These are phyloP conservation scores for Suhomyces maxii DNA, from an alignment of 1,139 yeast genomes.

Conservation along the genomic window DNA sequence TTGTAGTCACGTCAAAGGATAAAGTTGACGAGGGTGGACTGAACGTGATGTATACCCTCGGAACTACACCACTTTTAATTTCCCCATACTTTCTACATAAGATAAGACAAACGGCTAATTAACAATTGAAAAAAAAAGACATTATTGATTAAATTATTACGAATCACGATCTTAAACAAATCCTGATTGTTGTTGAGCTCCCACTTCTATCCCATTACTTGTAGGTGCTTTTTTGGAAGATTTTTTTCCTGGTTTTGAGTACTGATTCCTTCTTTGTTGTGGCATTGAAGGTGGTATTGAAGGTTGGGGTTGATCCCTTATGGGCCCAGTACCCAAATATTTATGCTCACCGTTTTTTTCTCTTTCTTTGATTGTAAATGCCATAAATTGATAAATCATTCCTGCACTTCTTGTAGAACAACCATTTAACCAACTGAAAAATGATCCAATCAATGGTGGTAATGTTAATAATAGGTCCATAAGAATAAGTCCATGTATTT, in stretches of 20 bases:
- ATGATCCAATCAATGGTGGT: conserved; percentile 75
- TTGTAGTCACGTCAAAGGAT: background rate
- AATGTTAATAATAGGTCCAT: conserved; percentile 72
- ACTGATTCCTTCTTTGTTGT: conserved; percentile 1
- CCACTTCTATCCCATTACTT: conserved; percentile 18
- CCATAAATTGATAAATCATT: conserved; percentile 54
- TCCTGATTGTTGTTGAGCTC: conserved; percentile 32
- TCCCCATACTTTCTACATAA: no score
- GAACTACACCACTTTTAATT: no score
- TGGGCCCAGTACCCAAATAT: conserved; percentile 7
- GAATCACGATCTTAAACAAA: conserved; percentile 18
- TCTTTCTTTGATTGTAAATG: conserved; percentile 35
- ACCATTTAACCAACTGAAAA: conserved; percentile 77
- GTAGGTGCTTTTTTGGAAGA: background rate
- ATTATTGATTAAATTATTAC: background rate
- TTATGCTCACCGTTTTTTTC: conserved; percentile 17
- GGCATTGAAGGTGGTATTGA: conserved; percentile 4
- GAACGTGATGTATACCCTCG: no score
- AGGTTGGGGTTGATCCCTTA: conserved; percentile 3
- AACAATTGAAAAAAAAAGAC: background rate
- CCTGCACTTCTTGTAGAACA: conserved; percentile 93
- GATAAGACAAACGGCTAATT: background rate
- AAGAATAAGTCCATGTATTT: conserved; percentile 71
- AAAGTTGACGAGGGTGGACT: no score
- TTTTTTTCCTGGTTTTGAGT: conserved; percentile 1